Evolutionary conservation across 1,139 yeast species (phyloP).

Genomic region (Geotrichum citri-aurantii): DNA sequence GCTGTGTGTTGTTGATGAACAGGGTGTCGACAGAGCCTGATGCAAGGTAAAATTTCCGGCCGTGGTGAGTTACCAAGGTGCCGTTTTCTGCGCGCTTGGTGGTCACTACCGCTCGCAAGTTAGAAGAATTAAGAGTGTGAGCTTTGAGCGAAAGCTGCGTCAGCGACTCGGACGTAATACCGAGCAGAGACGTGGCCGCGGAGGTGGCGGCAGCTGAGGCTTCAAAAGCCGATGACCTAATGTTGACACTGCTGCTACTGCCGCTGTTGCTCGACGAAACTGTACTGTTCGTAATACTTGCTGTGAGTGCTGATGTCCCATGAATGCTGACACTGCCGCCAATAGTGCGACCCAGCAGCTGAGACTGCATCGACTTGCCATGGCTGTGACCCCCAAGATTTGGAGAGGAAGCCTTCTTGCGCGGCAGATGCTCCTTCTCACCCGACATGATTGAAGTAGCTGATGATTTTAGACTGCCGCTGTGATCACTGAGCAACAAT

Average conservation of each 20-base stretch:
- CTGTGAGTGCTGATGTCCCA: neutral
- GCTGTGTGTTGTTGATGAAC: constrained; percentile 23
- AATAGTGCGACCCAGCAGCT: neutral
- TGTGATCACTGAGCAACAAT: neutral
- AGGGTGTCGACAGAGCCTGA: constrained; percentile 26
- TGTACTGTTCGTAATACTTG: neutral
- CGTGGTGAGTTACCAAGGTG: constrained; percentile 5
- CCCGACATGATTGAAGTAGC: neutral
- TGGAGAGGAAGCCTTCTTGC: neutral
- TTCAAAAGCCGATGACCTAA: constrained; percentile 2
- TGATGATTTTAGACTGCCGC: neutral
- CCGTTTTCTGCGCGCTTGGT: constrained; percentile 4
- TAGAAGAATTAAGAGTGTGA: neutral
- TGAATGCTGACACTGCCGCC: neutral
- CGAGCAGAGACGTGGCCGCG: constrained; percentile 7
- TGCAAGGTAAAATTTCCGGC: constrained; percentile 15
- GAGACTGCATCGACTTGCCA: neutral
- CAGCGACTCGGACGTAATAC: neutral
- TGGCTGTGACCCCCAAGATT: neutral
- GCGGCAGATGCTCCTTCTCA: neutral
- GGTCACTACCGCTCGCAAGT: neutral
- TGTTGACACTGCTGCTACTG: neutral
- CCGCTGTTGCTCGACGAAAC: neutral
- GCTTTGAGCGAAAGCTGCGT: neutral
- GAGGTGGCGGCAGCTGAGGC: constrained; percentile 12